Evolutionary conservation across 169 alveolate species (phyloP).

Genomic region (Perkinsus marinus): DNA sequence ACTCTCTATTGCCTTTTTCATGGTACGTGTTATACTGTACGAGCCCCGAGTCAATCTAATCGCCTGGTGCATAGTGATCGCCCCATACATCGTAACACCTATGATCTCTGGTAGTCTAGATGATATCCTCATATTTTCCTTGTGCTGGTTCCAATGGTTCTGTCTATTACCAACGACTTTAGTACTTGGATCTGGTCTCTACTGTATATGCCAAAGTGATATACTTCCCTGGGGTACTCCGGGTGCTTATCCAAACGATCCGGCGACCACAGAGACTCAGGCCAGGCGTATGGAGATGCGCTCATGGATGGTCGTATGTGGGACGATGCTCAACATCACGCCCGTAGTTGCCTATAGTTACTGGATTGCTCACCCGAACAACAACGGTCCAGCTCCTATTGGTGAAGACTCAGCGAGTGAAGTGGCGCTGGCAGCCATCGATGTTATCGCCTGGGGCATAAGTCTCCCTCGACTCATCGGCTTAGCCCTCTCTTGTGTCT

Average conservation of each 20-base stretch:
- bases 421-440: background rate
- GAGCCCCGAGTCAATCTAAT: background rate
- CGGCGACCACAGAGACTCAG: background rate
- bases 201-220: background rate
- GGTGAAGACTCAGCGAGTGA: background rate
- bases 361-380: background rate
- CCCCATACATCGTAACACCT: background rate
- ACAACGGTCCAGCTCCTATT: background rate
- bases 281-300: background rate
- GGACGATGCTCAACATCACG: background rate
- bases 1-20: background rate
- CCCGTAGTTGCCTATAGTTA: background rate
- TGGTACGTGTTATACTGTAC: background rate
- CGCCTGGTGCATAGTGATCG: background rate
- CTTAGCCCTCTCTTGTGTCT: background rate
- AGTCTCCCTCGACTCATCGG: background rate
- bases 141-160: background rate
- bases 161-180: background rate
- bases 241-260: background rate
- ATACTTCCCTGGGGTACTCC: background rate
- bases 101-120: background rate
- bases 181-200: background rate
- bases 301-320: background rate
- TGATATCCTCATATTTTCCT: background rate
- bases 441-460: background rate